Base-by-base conservation (phyloP, 2,329 filamentous ascomycete genomes). In the Pseudogymnoascus sp. region DNA sequence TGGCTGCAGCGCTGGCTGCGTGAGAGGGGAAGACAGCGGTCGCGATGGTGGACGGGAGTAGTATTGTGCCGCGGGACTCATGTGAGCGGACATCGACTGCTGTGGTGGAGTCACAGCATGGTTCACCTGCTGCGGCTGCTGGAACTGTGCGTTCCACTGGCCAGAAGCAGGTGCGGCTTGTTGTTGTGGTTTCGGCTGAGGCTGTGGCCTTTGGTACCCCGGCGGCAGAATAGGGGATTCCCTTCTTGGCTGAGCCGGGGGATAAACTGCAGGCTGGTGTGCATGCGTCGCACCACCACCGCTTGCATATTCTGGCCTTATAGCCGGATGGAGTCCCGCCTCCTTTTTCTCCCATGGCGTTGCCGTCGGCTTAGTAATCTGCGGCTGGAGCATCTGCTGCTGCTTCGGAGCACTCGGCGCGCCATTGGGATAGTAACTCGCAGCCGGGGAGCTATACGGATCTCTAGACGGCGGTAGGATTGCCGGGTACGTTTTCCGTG, bases 241-340 rank as follows among this genome's bases (percentile, higher is more conserved):
- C 15, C 10, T 37, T 9, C 30, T 39, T 3, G 28, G 15, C 15
- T 19, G 52, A 0, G 15, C 5, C 4, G 15, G 45, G 8, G 13
- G 6, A 18, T 4, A 15, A 7, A 12, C 28, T 4, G 3, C 5
- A n/a, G n/a, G n/a, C 18, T 57, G 52, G 13, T 57, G 33, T 3
- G 8, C 3, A n/a, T 30, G 48, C 8, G n/a, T 13, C n/a, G 10
- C n/a, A 23, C 19, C 13, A 3, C 38, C 38, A 18, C n/a, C 48
- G n/a, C 15, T 28, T 10, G 2, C 45, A 52, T 69, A 70, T 30
- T 70, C 67, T 55, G 67, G 71, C 48, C 72, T 70, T 55, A 73
- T 74, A 19, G 74, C 73, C 34, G 74, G 74, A 61, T 76, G 74
- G 21, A 73, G 57, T 10, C 64, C 61, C 5, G 38, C 45, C 7